Evolutionary conservation across 768 basidiomycete genomes (phyloP).

Genomic region (Podaxis sp.): DNA sequence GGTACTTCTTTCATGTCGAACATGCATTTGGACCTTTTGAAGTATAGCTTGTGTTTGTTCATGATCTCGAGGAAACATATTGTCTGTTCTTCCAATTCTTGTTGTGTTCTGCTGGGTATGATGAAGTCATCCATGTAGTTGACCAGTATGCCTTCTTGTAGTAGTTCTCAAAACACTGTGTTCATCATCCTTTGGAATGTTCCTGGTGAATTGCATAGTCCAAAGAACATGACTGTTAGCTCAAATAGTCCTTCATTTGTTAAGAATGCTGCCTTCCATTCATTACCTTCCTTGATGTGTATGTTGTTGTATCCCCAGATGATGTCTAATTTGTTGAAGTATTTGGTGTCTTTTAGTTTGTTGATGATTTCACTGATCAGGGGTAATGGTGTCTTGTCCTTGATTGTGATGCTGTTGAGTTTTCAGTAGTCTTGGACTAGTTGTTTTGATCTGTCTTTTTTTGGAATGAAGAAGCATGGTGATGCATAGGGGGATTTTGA

Average conservation of each 20-base stretch:
- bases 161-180: background rate
- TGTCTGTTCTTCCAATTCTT: conserved; percentile 16
- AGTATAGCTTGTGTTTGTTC: conserved; percentile 19
- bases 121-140: conserved; percentile 40
- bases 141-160: conserved; percentile 18
- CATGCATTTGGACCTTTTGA: conserved; percentile 24
- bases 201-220: conserved; percentile 14
- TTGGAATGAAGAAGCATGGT: conserved; percentile 22
- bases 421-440: conserved; percentile 30
- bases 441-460: conserved; percentile 21
- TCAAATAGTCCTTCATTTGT: conserved; percentile 9
- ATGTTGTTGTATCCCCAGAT: conserved; percentile 13
- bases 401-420: conserved; percentile 31
- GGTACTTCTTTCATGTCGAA: conserved; percentile 20
- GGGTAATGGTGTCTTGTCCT: conserved; percentile 31
- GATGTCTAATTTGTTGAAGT: background rate
- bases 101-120: conserved; percentile 21
- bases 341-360: conserved; percentile 11
- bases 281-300: background rate
- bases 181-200: conserved; percentile 15
- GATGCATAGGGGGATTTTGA: conserved; percentile 22
- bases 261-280: background rate
- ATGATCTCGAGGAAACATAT: background rate
- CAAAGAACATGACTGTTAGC: conserved; percentile 13
- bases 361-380: conserved; percentile 28